These are phyloP conservation scores for Trichocomaceae sp. DNA, from an alignment of 2,329 filamentous ascomycete genomes.

Conservation along the genomic window DNA sequence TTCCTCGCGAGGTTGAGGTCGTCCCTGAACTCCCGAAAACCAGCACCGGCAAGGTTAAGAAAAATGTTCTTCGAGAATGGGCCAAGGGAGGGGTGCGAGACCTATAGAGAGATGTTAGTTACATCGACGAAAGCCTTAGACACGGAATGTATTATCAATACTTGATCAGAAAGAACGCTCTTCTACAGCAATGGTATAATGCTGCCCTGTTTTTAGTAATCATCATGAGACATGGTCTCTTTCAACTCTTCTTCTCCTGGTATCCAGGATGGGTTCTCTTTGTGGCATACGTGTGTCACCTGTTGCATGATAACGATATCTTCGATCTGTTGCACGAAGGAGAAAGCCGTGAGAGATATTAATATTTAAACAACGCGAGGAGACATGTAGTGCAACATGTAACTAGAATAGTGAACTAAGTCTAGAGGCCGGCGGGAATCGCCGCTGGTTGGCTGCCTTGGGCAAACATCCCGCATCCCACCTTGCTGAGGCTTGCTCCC, in stretches of 20 bases:
- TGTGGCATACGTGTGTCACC: neutral
- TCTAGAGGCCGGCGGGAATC: neutral
- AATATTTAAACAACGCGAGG: neutral
- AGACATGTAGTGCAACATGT: neutral
- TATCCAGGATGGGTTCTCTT: neutral
- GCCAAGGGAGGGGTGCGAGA: conserved; percentile 51
- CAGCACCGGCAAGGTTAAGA: conserved; percentile 91
- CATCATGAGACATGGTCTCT: neutral
- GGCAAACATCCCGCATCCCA: conserved; percentile 14
- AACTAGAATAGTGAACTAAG: no score
- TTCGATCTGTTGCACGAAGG: neutral
- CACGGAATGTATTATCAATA: neutral
- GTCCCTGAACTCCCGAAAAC: conserved; percentile 91
- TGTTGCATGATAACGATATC: neutral
- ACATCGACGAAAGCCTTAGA: no score
- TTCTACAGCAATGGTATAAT: neutral
- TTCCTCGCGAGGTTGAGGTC: conserved; percentile 64
- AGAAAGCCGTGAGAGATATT: no score
- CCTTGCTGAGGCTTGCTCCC: conserved; percentile 10
- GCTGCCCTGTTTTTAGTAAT: neutral
- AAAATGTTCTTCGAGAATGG: conserved; percentile 88
- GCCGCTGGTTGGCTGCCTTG: conserved; percentile 11
- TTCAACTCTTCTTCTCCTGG: neutral
- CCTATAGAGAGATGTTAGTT: neutral
- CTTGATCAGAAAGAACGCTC: neutral